phyloP scores from a whole-genome alignment of 768 basidiomycete species.

The Tricholoma furcatifolium region DNA sequence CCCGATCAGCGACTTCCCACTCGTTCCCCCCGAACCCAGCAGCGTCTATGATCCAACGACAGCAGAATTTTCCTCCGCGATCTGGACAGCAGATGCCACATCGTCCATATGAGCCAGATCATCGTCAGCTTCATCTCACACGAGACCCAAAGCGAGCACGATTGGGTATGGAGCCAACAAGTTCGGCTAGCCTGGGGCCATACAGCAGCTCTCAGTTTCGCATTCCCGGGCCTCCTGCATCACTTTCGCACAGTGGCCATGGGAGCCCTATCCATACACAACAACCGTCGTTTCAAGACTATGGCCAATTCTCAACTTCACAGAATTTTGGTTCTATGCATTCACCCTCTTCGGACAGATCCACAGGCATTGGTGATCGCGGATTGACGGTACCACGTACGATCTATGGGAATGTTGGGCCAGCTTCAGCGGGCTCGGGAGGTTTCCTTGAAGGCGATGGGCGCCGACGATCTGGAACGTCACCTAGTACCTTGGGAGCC shows the following conservation, averaged over 20 bases:
- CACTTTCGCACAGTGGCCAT: constrained; percentile 1
- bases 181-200: not conserved
- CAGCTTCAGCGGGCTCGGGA: not conserved
- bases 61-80: not conserved
- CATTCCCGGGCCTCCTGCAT: not conserved
- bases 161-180: constrained; percentile 4
- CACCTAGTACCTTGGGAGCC: not conserved
- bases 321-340: constrained; percentile 1
- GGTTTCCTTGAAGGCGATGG: not conserved
- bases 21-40: constrained; percentile 9
- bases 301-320: constrained; percentile 1
- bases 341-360: not conserved
- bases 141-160: constrained; percentile 4
- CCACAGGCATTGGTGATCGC: constrained; percentile 1
- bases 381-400: not conserved
- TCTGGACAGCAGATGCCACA: not conserved
- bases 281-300: constrained; percentile 2
- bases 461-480: constrained; percentile 3
- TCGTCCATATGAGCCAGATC: constrained; percentile 8
- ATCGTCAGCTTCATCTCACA: not conserved
- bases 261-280: constrained; percentile 2
- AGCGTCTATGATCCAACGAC: constrained; percentile 7
- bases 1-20: constrained; percentile 3
- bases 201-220: constrained; percentile 1
- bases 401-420: constrained; percentile 3